Evolutionary conservation across 1,284 basidiomycete species (phyloP).

Genomic region (Butyriboletus appendiculatus): DNA sequence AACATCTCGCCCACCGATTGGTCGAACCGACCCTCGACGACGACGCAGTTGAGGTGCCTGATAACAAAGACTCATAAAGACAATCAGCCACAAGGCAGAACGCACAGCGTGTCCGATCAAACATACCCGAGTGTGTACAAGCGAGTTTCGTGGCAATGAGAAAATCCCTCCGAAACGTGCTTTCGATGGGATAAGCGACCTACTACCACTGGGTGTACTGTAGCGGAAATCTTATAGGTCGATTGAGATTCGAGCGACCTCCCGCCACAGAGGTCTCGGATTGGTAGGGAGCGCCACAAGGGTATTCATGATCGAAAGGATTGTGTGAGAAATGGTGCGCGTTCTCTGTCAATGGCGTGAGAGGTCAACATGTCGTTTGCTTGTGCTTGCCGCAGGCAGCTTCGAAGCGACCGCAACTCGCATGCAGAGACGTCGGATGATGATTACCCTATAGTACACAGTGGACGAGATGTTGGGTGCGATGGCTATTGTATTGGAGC

Average conservation of each 20-base stretch:
- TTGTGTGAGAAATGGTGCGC: neutral
- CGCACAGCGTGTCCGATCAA: neutral
- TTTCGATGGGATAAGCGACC: neutral
- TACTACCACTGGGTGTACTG: neutral
- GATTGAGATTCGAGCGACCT: neutral
- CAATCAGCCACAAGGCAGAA: neutral
- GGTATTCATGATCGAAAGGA: constrained; percentile 1
- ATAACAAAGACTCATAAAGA: neutral
- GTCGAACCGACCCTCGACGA: neutral
- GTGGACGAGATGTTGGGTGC: constrained; percentile 7
- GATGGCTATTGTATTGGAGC: constrained; percentile 5
- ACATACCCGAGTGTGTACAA: neutral
- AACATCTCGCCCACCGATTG: neutral
- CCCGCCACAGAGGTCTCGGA: constrained; percentile 9
- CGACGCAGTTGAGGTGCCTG: neutral
- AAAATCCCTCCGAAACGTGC: neutral
- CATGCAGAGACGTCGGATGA: constrained; percentile 3
- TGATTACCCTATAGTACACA: constrained; percentile 10
- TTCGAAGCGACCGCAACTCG: neutral
- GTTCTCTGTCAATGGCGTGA: neutral
- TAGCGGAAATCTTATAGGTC: constrained; percentile 3
- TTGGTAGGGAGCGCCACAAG: constrained; percentile 6
- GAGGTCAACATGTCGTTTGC: neutral
- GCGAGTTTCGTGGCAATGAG: neutral
- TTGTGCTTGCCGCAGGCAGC: neutral